Evolutionary conservation across 1,284 basidiomycete species (phyloP).

Genomic region (Heterobasidion occidentale): DNA sequence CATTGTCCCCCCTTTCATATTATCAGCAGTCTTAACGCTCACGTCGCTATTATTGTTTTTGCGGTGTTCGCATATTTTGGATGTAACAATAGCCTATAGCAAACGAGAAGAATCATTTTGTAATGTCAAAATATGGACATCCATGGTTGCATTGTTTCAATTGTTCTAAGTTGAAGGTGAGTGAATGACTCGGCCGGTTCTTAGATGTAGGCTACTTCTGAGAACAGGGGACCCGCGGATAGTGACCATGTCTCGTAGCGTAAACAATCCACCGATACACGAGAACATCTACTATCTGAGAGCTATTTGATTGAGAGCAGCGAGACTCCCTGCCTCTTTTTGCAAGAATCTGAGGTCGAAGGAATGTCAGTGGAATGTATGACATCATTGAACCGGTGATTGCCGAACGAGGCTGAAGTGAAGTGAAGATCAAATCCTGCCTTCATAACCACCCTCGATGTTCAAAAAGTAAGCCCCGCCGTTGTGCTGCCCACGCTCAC

Average conservation of each 20-base stretch:
- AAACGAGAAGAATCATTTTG: constrained; percentile 1
- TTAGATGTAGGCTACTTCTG: too few species aligned
- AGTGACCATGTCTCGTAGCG: too few species aligned
- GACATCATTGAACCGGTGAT: neutral
- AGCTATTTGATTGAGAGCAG: too few species aligned
- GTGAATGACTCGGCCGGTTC: neutral
- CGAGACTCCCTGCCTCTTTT: too few species aligned
- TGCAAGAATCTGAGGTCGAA: too few species aligned
- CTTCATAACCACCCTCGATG: constrained; percentile 24
- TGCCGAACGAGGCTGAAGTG: neutral
- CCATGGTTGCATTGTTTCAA: neutral
- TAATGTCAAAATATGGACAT: neutral
- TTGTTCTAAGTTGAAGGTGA: neutral
- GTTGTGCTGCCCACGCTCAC: neutral
- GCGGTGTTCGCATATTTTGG: constrained; percentile 13
- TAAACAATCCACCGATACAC: too few species aligned
- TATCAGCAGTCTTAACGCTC: constrained; percentile 5
- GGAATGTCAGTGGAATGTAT: neutral
- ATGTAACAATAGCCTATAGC: constrained; percentile 12
- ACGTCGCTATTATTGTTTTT: constrained; percentile 11
- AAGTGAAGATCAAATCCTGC: neutral
- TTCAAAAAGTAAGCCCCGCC: constrained; percentile 48
- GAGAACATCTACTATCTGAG: too few species aligned
- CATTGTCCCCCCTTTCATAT: constrained; percentile 3
- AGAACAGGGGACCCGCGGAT: too few species aligned